Evolutionary conservation across 2,329 filamentous ascomycete genomes (phyloP).

Genomic region (Diaporthe australafricana): DNA sequence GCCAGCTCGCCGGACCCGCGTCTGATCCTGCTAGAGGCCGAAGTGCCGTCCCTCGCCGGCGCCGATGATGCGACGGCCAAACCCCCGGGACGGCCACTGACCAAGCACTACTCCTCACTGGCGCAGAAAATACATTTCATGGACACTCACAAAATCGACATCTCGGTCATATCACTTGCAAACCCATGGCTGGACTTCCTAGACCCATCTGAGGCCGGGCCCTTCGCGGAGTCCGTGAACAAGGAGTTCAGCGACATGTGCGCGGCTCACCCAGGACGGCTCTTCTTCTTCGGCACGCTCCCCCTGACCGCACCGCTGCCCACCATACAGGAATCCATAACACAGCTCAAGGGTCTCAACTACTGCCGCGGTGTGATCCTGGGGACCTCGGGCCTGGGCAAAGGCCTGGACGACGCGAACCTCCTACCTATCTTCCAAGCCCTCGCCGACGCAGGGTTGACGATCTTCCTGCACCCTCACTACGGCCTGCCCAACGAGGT

Average conservation of each 20-base stretch:
- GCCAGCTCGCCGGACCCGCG: constrained; percentile 63
- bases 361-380: constrained; percentile 89
- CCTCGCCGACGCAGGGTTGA: constrained; percentile 71
- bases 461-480: constrained; percentile 90
- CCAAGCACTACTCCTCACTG: constrained; percentile 85
- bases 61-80: constrained; percentile 65
- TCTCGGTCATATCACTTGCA: constrained; percentile 87
- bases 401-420: constrained; percentile 81
- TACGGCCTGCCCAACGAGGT: constrained; percentile 87
- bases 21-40: constrained; percentile 66
- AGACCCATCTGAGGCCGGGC: constrained; percentile 66
- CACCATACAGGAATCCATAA: constrained; percentile 73
- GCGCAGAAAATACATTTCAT: constrained; percentile 87
- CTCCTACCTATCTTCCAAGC: constrained; percentile 80
- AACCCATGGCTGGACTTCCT: constrained; percentile 97
- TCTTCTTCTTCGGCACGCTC: constrained; percentile 87
- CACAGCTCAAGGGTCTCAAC: constrained; percentile 68
- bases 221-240: constrained; percentile 77
- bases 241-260: constrained; percentile 82
- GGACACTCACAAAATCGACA: constrained; percentile 83
- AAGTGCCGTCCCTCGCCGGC: constrained; percentile 43
- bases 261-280: constrained; percentile 69
- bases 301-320: constrained; percentile 77
- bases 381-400: constrained; percentile 83
- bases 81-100: constrained; percentile 83